These are phyloP conservation scores for Rosa rugosa DNA, from an alignment of 306 rosid species.

Conservation along the genomic window DNA sequence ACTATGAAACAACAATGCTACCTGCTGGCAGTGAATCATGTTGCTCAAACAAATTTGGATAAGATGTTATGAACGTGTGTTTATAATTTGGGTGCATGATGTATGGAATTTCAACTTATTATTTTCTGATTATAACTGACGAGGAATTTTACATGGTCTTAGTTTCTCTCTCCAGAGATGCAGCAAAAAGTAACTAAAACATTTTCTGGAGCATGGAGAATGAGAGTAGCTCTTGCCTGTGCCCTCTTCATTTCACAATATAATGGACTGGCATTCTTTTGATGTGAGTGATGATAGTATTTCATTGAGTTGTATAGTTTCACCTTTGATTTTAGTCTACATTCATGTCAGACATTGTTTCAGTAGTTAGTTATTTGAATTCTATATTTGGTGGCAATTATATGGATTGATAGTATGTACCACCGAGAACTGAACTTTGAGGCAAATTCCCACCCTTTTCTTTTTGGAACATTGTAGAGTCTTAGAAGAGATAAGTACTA, in stretches of 20 bases:
- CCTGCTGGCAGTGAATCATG: no score
- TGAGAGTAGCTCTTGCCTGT: no score
- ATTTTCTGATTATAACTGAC: no score
- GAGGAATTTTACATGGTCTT: no score
- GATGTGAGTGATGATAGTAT: not conserved
- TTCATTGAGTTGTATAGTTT: not conserved
- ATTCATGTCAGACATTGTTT: not conserved
- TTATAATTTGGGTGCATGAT: no score
- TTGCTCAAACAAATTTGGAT: no score
- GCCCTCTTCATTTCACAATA: not conserved
- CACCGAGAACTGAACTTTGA: not conserved
- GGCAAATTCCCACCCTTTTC: conserved; percentile 1
- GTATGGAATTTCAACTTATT: no score
- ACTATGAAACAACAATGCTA: no score
- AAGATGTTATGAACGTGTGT: no score
- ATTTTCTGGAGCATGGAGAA: no score
- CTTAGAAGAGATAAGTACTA: not conserved
- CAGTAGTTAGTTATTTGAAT: not conserved
- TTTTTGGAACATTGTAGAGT: conserved; percentile 11
- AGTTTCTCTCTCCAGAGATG: no score
- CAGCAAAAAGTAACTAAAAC: no score
- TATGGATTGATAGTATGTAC: not conserved
- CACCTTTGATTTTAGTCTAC: not conserved
- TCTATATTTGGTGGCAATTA: not conserved
- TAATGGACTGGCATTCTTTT: not conserved